Evolutionary conservation across 75 land plant genomes (phyloP), one percentile per base, ranked within the genome.

Genomic region (Selaginella tamariscina): DNA sequence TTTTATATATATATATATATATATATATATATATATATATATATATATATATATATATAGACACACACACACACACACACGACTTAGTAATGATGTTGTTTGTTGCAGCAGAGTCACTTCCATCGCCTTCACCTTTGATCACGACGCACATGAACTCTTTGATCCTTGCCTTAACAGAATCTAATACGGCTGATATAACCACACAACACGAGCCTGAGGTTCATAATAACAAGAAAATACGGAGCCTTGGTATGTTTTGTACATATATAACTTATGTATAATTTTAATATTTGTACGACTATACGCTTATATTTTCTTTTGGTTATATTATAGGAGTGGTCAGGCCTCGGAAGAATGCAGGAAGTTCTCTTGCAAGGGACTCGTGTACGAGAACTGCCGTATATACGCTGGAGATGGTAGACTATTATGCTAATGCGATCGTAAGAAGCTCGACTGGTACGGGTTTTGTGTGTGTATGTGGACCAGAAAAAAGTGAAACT

Each of bases 101-200:
- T n/a, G n/a, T n/a, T n/a, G n/a, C 5, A 39, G 15, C 49, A 39
- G 15, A 15, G 11, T 39, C 82, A 29, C 9, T 72, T 1, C 78
- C 81, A 54, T 82, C 88, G 64, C 91, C 91, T 28, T 93, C 95
- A n/a, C 79, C 83, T 78, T 73, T 87, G 57, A 70, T 85, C 27
- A 66, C 66, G 31, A 70, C 73, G 27, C 84, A 93, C 75, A 57
- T 81, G 54, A 72, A 65, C 15, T 75, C 80, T 49, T 24, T 93
- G 1, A 39, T n/a, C 29, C 31, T 27, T 44, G 49, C 85, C 0
- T 49, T 91, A 27, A 75, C 67, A 54, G 77, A 83, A 20, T 72
- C n/a, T n/a, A n/a, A n/a, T n/a, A n/a, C 54, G 26, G 32, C 67
- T 18, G 67, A 1, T n/a, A 44, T 30, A 9, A 26, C 31, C 31